Evolutionary conservation across 768 basidiomycete genomes (phyloP).

Genomic region (Amanita phalloides): DNA sequence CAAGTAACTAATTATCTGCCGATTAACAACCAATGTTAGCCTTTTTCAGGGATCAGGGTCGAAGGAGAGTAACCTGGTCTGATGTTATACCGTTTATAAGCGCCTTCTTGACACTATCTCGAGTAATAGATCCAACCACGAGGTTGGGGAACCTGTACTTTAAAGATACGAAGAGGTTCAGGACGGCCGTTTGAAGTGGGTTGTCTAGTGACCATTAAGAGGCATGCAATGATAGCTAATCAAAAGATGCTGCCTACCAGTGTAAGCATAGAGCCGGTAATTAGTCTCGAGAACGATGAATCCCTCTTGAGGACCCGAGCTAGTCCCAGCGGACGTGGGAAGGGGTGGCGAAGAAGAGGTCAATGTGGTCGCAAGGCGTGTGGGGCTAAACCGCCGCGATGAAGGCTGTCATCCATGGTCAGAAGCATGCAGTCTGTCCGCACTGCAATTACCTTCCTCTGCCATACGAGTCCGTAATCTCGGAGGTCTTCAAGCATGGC

Average conservation of each 20-base stretch:
- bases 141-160: constrained; percentile 95
- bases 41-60: constrained; percentile 11
- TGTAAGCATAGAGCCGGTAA: constrained; percentile 97
- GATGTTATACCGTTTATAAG: constrained; percentile 93
- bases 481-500: constrained; percentile 88
- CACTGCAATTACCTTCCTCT: constrained; percentile 46
- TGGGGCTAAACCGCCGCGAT: constrained; percentile 84
- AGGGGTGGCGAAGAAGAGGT: constrained; percentile 84
- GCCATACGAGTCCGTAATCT: constrained; percentile 92
- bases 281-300: constrained; percentile 98
- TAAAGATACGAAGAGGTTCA: constrained; percentile 87
- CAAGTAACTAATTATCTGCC: constrained; percentile 90
- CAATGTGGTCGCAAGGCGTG: constrained; percentile 87
- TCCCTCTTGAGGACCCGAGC: constrained; percentile 59
- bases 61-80: constrained; percentile 59
- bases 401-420: constrained; percentile 36
- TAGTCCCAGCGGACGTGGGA: constrained; percentile 49
- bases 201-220: constrained; percentile 50
- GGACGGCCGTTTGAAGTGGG: constrained; percentile 89
- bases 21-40: constrained; percentile 9
- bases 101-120: constrained; percentile 92
- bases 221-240: constrained; percentile 12
- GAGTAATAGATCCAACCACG: constrained; percentile 90
- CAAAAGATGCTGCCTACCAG: constrained; percentile 41
- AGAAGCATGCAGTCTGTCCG: constrained; percentile 13